These are phyloP conservation scores for Colletotrichum spaethianum DNA, from an alignment of 2,329 filamentous ascomycete genomes.

Conservation along the genomic window DNA sequence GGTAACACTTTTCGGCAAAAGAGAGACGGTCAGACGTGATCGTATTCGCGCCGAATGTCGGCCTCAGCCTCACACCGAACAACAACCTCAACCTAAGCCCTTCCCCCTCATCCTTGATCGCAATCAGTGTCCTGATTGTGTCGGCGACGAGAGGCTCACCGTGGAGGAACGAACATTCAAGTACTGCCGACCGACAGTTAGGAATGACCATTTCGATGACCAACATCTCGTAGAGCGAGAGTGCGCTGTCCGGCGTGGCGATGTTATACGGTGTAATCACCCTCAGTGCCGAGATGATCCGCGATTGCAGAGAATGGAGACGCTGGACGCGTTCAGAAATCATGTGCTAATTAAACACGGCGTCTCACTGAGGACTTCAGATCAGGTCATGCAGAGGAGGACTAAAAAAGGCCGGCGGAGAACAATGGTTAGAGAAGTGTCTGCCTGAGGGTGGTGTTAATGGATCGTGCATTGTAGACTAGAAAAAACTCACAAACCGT, in stretches of 20 bases:
- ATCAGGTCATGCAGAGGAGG: not conserved
- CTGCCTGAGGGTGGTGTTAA: too few species aligned
- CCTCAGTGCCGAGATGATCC: not conserved
- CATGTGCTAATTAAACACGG: not conserved
- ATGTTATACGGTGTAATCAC: not conserved
- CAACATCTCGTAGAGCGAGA: constrained; percentile 41
- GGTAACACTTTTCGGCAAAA: constrained; percentile 43
- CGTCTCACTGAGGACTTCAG: not conserved
- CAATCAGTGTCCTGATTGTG: constrained; percentile 43
- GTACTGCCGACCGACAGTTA: constrained; percentile 34
- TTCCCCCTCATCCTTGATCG: constrained; percentile 43
- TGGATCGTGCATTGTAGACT: not conserved
- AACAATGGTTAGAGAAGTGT: not conserved
- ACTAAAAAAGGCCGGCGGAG: not conserved
- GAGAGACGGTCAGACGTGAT: constrained; percentile 44
- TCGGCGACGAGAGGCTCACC: constrained; percentile 40
- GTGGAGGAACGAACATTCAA: too few species aligned
- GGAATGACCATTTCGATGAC: constrained; percentile 45
- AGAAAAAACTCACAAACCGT: not conserved
- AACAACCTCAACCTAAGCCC: constrained; percentile 15
- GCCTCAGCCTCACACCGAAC: too few species aligned
- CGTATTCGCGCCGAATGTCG: too few species aligned
- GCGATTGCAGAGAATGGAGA: not conserved
- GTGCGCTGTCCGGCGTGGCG: constrained; percentile 29
- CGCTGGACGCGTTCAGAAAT: not conserved